Evolutionary conservation across 176 grass and related monocot genomes (phyloP).

Genomic region (Eleusine coracana): DNA sequence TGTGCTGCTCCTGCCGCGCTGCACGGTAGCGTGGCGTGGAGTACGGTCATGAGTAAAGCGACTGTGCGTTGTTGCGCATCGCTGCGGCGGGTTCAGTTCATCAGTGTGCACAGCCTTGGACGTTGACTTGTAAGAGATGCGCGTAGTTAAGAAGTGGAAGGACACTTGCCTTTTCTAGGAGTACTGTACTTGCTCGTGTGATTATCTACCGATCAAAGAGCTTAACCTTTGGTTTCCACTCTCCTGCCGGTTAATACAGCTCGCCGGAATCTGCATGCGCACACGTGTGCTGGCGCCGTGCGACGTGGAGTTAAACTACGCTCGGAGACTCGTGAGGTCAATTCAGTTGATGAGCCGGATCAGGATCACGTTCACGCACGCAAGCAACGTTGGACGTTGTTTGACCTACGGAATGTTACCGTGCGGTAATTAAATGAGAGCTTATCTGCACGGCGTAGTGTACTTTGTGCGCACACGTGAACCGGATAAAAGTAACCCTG

Average conservation of each 20-base stretch:
- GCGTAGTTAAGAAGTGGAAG: neutral
- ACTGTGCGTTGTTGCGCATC: neutral
- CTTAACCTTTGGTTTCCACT: neutral
- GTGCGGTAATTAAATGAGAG: neutral
- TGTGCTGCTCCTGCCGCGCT: neutral
- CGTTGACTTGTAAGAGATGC: neutral
- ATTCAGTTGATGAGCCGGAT: neutral
- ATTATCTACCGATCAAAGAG: neutral
- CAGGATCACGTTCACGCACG: neutral
- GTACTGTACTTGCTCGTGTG: no score
- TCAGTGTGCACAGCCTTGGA: neutral
- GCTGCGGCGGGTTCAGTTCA: neutral
- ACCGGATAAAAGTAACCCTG: neutral
- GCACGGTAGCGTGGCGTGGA: neutral
- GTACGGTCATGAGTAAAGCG: neutral
- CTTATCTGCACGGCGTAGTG: neutral
- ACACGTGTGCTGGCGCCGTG: neutral
- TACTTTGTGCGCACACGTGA: conserved; percentile 34
- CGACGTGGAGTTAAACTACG: neutral
- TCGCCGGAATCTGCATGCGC: neutral
- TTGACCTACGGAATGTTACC: neutral
- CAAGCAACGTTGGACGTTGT: neutral
- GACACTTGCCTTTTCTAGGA: neutral
- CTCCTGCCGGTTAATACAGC: neutral
- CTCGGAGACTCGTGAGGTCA: neutral